Conservation (phyloP, 2,329 filamentous ascomycete genomes). For the Fusarium pseudograminearum region DNA sequence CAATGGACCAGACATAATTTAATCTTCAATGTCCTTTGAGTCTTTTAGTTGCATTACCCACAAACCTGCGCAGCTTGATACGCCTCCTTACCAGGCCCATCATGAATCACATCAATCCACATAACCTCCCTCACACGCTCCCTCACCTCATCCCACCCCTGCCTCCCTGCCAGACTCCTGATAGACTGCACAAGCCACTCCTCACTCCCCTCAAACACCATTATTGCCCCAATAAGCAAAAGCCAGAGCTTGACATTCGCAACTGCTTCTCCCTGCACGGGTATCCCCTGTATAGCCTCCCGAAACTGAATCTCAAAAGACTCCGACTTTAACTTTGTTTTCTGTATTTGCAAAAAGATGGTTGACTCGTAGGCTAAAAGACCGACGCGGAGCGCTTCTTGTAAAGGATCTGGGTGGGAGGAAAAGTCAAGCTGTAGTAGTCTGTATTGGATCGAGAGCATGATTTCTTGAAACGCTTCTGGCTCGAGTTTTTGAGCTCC, state of each 20-base stretch:
- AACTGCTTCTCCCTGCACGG: background rate
- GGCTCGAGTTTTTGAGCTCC: conserved; percentile 44
- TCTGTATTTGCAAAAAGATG: conserved; percentile 43
- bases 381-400: conserved; percentile 46
- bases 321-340: conserved; percentile 33
- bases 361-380: conserved; percentile 50
- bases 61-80: conserved; percentile 5
- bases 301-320: conserved; percentile 27
- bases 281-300: conserved; percentile 26
- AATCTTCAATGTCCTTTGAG: too few relatives aligned
- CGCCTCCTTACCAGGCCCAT: conserved; percentile 23
- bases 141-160: conserved; percentile 44
- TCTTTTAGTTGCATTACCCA: too few relatives aligned
- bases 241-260: conserved; percentile 47
- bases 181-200: conserved; percentile 43
- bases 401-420: conserved; percentile 7
- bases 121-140: conserved; percentile 37
- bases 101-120: conserved; percentile 47
- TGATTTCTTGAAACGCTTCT: conserved; percentile 47
- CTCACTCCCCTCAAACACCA: conserved; percentile 39
- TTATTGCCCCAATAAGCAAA: conserved; percentile 43
- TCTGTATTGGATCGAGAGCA: conserved; percentile 50
- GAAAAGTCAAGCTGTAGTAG: conserved; percentile 45
- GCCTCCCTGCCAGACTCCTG: conserved; percentile 12
- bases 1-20: too few relatives aligned